Base-by-base conservation (phyloP, 2,329 filamentous ascomycete genomes). In the Trichoderma sp. region DNA sequence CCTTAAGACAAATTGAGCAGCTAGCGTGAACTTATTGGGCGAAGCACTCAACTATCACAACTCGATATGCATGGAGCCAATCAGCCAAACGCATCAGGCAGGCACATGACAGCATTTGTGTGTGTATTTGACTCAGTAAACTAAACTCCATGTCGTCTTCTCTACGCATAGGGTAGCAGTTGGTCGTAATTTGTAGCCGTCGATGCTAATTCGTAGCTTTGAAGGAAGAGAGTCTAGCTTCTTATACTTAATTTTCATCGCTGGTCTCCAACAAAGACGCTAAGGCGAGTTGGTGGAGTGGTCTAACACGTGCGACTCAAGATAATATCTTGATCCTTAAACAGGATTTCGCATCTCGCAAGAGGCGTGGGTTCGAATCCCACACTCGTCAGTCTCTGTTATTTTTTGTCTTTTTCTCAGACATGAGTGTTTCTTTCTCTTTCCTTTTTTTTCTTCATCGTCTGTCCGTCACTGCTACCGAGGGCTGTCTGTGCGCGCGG, bases 281-380 rank as follows among this genome's bases (percentile, higher is more conserved):
- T 61, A 68, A 68, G 65, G 65, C 65, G 65, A 57, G 65, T 68
- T 68, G 65, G 65, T 68, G 65, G 65, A 68, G 65, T 68, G 65
- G 65, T 68, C 65, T 68, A 68, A 68, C 65, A 68, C 65, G 65
- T 68, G 65, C 65, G 65, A 68, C 65, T 68, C 65, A 68, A 68
- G 65, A 68, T 40, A 53, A 55, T 61, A 55, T 68, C 65, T 68
- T 68, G 65, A 35, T 68, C 65, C 65, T 55, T 68, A 43, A 40
- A 68, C 40, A 68, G 65, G 65, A 68, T 68, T 68, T 68, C 65
- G 65, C 65, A 68, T 68, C 65, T 68, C 65, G 65, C 56, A 68
- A 68, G 65, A 68, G 65, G 65, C 65, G 65, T 68, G 65, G 65
- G 65, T 68, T 68, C 65, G 65, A 68, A 68, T 68, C 65, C 65